A percentile compares a stretch with the other conserved stretches of the same genome.
phyloP scores from a whole-genome alignment of 202 grass and related monocot genomes.

The Carex sylvatica region DNA sequence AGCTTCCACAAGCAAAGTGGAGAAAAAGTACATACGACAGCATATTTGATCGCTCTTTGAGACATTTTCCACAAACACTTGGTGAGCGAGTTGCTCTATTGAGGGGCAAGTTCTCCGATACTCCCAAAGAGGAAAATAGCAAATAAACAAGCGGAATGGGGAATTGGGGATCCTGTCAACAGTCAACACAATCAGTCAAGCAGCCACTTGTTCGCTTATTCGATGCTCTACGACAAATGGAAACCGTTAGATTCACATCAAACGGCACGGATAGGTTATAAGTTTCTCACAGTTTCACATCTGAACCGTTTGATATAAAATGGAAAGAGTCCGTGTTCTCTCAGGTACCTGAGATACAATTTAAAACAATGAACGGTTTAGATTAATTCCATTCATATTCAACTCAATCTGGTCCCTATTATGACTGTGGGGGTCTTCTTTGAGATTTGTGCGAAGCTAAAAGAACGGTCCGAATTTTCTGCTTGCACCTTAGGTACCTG shows the following conservation, averaged over 20 bases:
- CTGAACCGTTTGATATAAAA: not conserved
- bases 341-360: no score
- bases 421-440: no score
- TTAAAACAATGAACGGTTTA: no score
- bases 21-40: constrained; percentile 48
- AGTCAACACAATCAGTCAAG: not conserved
- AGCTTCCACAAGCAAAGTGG: not conserved
- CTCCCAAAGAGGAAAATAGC: not conserved
- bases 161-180: no score
- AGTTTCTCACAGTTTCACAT: not conserved
- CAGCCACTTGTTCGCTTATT: not conserved
- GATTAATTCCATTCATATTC: no score
- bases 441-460: no score
- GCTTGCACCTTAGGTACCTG: no score
- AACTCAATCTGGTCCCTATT: no score
- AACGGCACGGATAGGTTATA: not conserved
- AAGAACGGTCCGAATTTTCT: no score
- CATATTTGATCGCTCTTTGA: constrained; percentile 52
- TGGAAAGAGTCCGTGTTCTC: no score
- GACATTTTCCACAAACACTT: constrained; percentile 39
- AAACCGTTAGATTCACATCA: not conserved
- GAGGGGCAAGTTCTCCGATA: not conserved
- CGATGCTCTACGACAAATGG: not conserved
- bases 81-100: not conserved
- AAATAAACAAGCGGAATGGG: not conserved